A percentile compares a stretch with the other conserved stretches of the same genome.
Conservation (phyloP, 371 early-diverging fungal species). For the Mortierella sp. region DNA sequence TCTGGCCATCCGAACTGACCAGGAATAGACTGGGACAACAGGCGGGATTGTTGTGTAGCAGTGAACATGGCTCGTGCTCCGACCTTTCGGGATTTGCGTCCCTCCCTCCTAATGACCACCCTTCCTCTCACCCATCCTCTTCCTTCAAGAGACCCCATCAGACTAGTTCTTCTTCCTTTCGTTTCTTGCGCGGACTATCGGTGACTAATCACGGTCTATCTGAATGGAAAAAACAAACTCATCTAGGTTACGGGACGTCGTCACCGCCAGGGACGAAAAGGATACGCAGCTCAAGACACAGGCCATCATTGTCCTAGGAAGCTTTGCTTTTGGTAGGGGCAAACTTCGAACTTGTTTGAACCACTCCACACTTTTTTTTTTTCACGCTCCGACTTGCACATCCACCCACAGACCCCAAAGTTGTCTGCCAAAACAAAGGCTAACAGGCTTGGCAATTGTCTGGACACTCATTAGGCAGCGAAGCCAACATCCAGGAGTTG, state of each 20-base stretch:
- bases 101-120: slow-evolving; percentile 1
- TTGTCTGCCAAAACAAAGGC: no score
- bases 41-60: no score
- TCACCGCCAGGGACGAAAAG: slow-evolving; percentile 55
- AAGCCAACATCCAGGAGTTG: slow-evolving; percentile 70
- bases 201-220: no score
- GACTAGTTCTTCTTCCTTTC: background rate
- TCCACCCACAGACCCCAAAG: no score
- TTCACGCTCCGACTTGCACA: background rate
- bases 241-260: slow-evolving; percentile 72
- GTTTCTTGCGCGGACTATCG: background rate
- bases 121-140: slow-evolving; percentile 3
- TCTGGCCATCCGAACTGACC: no score
- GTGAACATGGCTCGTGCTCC: slow-evolving; percentile 42
- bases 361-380: background rate
- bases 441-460: no score
- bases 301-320: slow-evolving; percentile 81
- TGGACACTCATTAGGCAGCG: slow-evolving; percentile 63
- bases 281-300: slow-evolving; percentile 68
- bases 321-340: slow-evolving; percentile 79
- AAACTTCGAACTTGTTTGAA: no score
- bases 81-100: slow-evolving; percentile 3
- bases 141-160: background rate
- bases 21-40: no score
- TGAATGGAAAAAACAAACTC: no score